Conservation (phyloP, 2,329 filamentous ascomycete species). For the Cytospora leucostoma region DNA sequence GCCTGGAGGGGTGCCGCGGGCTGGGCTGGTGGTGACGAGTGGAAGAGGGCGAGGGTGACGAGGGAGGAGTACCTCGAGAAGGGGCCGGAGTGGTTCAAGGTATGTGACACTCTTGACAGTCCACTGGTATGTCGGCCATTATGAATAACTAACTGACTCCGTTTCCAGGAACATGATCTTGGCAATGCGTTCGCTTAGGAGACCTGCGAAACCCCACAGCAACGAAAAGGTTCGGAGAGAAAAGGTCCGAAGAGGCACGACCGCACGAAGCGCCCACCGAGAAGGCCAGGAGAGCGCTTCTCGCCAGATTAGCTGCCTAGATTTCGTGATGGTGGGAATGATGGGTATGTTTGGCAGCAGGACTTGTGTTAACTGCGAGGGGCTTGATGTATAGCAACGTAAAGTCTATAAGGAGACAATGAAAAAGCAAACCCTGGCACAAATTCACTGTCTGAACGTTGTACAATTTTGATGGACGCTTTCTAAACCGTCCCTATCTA, state of each 20-base stretch:
- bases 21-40: conserved; percentile 69
- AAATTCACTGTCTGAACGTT: not conserved
- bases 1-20: conserved; percentile 90
- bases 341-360: not conserved
- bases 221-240: not conserved
- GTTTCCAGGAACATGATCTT: conserved; percentile 62
- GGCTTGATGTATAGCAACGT: not conserved
- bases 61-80: conserved; percentile 88
- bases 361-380: not conserved
- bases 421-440: not conserved
- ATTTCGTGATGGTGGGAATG: not conserved
- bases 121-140: not conserved
- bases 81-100: conserved; percentile 92
- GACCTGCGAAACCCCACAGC: not conserved
- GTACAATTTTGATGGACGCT: not conserved
- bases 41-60: conserved; percentile 68
- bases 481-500: no score
- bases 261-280: not conserved
- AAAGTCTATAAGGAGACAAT: not conserved
- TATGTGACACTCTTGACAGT: no score
- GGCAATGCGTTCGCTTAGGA: conserved; percentile 52
- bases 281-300: not conserved
- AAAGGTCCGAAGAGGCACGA: not conserved
- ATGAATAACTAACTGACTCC: conserved; percentile 21
- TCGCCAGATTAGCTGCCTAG: not conserved